Conservation (phyloP, 2,329 filamentous ascomycete genomes). For the Zymoseptoria pseudotritici region DNA sequence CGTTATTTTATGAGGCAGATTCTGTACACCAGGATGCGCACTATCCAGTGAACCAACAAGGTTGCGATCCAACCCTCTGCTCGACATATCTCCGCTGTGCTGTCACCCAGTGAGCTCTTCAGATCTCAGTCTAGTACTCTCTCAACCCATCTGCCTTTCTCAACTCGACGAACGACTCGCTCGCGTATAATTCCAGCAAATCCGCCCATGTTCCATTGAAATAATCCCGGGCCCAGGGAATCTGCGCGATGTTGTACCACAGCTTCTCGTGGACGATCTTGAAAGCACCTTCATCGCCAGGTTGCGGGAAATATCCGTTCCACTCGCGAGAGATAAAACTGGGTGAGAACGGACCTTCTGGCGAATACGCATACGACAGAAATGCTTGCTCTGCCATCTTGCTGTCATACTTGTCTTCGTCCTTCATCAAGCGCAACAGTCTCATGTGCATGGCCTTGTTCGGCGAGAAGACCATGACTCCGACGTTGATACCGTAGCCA, state of each 20-base stretch:
- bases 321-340: slow-evolving; percentile 11
- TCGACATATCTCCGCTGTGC: too few relatives aligned
- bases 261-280: slow-evolving; percentile 19
- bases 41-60: not conserved
- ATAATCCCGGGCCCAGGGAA: slow-evolving; percentile 12
- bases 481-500: slow-evolving; percentile 15
- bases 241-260: slow-evolving; percentile 9
- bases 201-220: slow-evolving; percentile 12
- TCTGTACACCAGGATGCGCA: not conserved
- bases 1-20: not conserved
- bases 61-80: not conserved
- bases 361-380: slow-evolving; percentile 11
- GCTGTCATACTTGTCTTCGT: slow-evolving; percentile 14
- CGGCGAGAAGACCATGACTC: slow-evolving; percentile 16
- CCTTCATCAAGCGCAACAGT: slow-evolving; percentile 10
- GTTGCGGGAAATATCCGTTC: slow-evolving; percentile 17
- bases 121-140: slow-evolving; percentile 4
- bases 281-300: slow-evolving; percentile 11
- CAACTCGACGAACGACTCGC: slow-evolving; percentile 10
- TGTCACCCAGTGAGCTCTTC: too few relatives aligned
- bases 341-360: slow-evolving; percentile 13
- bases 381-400: slow-evolving; percentile 18
- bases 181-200: slow-evolving; percentile 15
- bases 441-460: slow-evolving; percentile 16
- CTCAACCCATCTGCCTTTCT: slow-evolving; percentile 5